Percentiles rank a stretch among this genome's conserved stretches.
These are phyloP conservation scores for Kandelia obovata DNA, from an alignment of 345 rosid species.

Conservation along the genomic window DNA sequence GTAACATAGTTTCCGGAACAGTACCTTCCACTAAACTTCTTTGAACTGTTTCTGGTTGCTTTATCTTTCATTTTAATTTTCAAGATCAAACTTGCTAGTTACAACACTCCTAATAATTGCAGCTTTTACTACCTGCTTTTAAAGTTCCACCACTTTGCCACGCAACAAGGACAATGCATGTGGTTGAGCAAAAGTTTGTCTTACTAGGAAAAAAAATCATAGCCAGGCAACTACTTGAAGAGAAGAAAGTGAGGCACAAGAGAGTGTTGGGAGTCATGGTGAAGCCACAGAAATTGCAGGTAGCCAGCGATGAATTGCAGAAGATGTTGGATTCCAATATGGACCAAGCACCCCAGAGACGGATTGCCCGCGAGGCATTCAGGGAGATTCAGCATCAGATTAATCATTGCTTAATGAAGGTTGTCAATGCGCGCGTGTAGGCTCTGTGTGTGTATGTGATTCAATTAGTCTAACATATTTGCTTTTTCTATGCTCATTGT, in stretches of 20 bases:
- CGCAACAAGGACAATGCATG: not conserved
- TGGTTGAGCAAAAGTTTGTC: not conserved
- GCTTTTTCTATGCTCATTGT: not conserved
- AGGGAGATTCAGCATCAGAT: slow-evolving; percentile 19
- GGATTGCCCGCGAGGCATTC: slow-evolving; percentile 23
- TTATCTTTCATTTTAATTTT: not conserved
- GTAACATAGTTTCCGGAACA: too few relatives aligned
- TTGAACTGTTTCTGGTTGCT: not conserved
- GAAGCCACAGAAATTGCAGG: slow-evolving; percentile 11
- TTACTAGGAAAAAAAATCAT: not conserved
- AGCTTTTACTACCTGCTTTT: not conserved
- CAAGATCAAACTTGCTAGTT: not conserved
- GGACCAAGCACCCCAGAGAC: slow-evolving; percentile 22
- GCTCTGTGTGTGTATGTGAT: too few relatives aligned
- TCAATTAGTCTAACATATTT: too few relatives aligned
- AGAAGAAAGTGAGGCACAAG: not conserved
- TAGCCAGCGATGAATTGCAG: slow-evolving; percentile 6
- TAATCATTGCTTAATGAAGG: slow-evolving; percentile 34
- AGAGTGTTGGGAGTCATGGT: slow-evolving; percentile 4
- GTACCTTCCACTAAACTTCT: not conserved
- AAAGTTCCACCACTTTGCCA: not conserved
- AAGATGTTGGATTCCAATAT: slow-evolving; percentile 9
- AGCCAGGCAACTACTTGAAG: not conserved
- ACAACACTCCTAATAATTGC: not conserved
- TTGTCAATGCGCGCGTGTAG: not conserved